A percentile compares a stretch with the other conserved stretches of the same genome.
phyloP scores from a whole-genome alignment of 2,329 filamentous ascomycete species.

The Lachnellula cervina region DNA sequence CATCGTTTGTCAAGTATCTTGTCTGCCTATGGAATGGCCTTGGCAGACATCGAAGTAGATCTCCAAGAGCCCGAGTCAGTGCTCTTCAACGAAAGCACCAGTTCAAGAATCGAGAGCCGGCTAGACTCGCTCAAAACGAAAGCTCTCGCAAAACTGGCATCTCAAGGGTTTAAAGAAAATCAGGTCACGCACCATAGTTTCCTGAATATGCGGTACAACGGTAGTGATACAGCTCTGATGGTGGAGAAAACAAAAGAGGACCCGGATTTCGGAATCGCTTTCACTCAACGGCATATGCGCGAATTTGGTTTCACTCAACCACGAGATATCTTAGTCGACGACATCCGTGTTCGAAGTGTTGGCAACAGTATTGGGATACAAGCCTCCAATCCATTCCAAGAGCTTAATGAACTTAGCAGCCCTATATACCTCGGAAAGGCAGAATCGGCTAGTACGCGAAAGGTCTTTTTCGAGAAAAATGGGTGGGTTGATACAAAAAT shows the following conservation, averaged over 20 bases:
- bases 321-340: slow-evolving; percentile 80
- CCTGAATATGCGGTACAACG: slow-evolving; percentile 84
- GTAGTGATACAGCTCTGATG: slow-evolving; percentile 85
- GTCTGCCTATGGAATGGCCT: slow-evolving; percentile 85
- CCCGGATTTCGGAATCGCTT: slow-evolving; percentile 64
- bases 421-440: background rate
- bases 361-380: slow-evolving; percentile 37
- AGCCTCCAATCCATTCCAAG: background rate
- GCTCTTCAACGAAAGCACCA: background rate
- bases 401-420: background rate
- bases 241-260: slow-evolving; percentile 65
- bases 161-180: slow-evolving; percentile 70
- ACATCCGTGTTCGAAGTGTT: slow-evolving; percentile 79
- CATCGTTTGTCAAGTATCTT: slow-evolving; percentile 84
- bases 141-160: slow-evolving; percentile 22
- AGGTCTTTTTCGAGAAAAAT: background rate
- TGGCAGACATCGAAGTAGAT: slow-evolving; percentile 71
- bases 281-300: slow-evolving; percentile 77
- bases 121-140: background rate
- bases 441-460: background rate
- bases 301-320: slow-evolving; percentile 85
- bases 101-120: background rate
- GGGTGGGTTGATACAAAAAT: background rate
- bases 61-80: background rate
- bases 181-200: slow-evolving; percentile 83